Conservation (phyloP, 202 grass and related monocot genomes). For the Musa balbisiana region DNA sequence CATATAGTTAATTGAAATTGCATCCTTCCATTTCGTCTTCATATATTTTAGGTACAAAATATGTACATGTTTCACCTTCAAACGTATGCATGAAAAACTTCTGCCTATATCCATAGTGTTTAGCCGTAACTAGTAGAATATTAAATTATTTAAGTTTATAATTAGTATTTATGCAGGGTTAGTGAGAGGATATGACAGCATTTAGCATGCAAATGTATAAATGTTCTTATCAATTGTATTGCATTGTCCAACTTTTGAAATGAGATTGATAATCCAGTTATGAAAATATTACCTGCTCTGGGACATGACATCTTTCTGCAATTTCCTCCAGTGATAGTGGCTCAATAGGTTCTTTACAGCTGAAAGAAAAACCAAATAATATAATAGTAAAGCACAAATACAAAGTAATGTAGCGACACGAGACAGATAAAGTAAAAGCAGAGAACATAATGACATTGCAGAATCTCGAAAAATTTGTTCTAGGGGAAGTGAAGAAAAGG, state of each 20-base stretch:
- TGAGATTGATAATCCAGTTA: neutral
- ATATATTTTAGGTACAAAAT: no score
- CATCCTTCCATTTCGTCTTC: no score
- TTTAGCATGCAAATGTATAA: no score
- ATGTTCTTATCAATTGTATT: no score
- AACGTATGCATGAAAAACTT: no score
- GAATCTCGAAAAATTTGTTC: neutral
- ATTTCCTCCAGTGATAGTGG: slow-evolving; percentile 77
- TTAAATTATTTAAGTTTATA: no score
- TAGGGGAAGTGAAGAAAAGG: neutral
- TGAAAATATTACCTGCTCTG: slow-evolving; percentile 54
- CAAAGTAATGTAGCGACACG: neutral
- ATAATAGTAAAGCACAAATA: neutral
- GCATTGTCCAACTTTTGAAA: neutral
- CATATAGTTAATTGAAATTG: no score
- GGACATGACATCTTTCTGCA: slow-evolving; percentile 70
- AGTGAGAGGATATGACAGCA: no score
- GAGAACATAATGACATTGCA: neutral
- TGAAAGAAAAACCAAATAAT: slow-evolving; percentile 37
- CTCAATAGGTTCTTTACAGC: slow-evolving; percentile 79
- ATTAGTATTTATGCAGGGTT: no score
- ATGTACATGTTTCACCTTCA: no score
- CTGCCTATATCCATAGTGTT: no score
- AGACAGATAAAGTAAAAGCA: neutral
- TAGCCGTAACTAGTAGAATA: no score